Evolutionary conservation across 1,284 basidiomycete genomes (phyloP).

Genomic region (Apiotrichum gracile): DNA sequence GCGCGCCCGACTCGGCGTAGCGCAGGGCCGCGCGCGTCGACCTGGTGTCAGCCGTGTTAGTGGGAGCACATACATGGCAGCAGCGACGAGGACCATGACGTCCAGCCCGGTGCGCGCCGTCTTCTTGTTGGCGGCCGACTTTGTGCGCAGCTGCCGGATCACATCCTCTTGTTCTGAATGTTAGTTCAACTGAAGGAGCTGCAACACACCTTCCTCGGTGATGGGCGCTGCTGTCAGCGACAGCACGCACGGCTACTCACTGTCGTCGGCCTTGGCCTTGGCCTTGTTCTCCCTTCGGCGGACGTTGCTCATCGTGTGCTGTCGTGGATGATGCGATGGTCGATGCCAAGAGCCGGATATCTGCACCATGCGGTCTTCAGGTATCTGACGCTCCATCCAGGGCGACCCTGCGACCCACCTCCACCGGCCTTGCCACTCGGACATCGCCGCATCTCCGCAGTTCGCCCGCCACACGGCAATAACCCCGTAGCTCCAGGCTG

Average conservation of each 20-base stretch:
- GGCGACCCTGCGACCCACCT: neutral
- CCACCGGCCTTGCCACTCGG: slow-evolving; percentile 1
- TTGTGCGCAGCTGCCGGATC: slow-evolving; percentile 23
- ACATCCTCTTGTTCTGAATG: slow-evolving; percentile 34
- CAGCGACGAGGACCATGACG: slow-evolving; percentile 22
- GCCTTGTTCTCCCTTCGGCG: too few species aligned
- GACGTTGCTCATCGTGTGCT: too few species aligned
- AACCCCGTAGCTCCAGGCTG: neutral
- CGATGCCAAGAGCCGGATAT: too few species aligned
- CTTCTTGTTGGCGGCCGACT: slow-evolving; percentile 23
- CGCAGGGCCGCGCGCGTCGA: neutral
- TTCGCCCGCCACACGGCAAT: neutral
- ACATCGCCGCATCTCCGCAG: neutral
- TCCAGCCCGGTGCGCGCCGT: slow-evolving; percentile 27
- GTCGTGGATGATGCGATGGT: neutral
- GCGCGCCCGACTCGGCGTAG: neutral
- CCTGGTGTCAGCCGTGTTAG: neutral
- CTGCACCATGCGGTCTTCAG: neutral
- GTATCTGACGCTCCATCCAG: too few species aligned
- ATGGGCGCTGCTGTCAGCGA: slow-evolving; percentile 13
- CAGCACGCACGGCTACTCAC: neutral
- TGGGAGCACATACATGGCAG: slow-evolving; percentile 27
- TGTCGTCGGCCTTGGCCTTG: slow-evolving; percentile 2
- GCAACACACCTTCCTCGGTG: slow-evolving; percentile 20
- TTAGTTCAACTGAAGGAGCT: neutral